phyloP scores from a whole-genome alignment of 768 basidiomycete genomes.

The Glaciozyma antarctica region DNA sequence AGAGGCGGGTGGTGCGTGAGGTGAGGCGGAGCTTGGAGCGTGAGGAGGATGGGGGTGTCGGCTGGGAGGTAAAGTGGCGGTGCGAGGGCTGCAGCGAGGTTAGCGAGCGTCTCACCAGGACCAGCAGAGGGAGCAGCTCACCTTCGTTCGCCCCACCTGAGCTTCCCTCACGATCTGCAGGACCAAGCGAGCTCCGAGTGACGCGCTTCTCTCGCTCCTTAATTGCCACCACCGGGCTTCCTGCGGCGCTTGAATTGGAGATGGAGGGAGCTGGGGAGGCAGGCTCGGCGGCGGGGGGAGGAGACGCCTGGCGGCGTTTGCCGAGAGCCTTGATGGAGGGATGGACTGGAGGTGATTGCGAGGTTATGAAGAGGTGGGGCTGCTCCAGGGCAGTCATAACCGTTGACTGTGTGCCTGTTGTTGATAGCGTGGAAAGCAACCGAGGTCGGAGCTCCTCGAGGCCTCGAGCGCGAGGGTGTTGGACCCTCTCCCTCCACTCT shows the following conservation, averaged over 20 bases:
- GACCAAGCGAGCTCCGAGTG: neutral
- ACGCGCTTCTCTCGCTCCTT: constrained; percentile 1
- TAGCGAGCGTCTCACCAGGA: neutral
- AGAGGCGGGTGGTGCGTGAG: constrained; percentile 6
- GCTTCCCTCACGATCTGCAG: neutral
- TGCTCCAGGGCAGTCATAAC: neutral
- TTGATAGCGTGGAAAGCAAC: no score
- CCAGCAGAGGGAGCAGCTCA: neutral
- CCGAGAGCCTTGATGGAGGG: neutral
- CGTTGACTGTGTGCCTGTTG: neutral
- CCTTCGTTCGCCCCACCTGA: neutral
- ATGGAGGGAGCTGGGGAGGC: neutral
- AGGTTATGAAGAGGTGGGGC: neutral
- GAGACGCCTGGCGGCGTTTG: neutral
- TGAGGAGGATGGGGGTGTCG: constrained; percentile 18
- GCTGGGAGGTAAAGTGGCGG: neutral
- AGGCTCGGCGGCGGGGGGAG: neutral
- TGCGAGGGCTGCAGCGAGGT: neutral
- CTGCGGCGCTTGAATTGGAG: neutral
- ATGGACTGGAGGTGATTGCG: neutral
- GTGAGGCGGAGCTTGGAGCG: constrained; percentile 2
- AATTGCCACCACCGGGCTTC: neutral
- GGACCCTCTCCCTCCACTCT: no score
- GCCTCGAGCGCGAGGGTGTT: no score
- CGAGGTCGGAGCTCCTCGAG: no score